Base-by-base conservation (phyloP, 371 early-diverging fungal genomes). In the Mucor velutinosus region DNA sequence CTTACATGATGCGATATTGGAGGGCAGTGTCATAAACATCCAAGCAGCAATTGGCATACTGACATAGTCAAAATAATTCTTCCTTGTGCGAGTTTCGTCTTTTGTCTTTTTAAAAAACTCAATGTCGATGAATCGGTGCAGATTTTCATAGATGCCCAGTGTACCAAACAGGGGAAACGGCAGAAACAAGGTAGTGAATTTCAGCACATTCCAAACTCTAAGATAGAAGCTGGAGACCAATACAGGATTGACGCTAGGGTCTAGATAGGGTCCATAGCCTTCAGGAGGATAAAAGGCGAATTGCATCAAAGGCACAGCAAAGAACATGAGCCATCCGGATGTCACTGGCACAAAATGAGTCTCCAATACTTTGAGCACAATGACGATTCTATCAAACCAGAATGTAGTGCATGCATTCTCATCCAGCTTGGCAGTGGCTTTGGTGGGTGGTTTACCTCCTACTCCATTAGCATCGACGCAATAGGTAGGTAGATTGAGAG, bases 261-360 rank as follows among this genome's bases (percentile, higher is more conserved):
- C 53, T 10, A 53, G 15, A 14, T 71, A 27, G 70, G 55, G 33
- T 72, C 76, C 32, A 76, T 57, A 71, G 15, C 55, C 53, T 21
- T 68, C 25, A 14, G 53, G 53, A 67, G 80, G 80, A 55, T 77
- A 82, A 12, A 84, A 58, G 10, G 80, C 32, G 39, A 83, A 72
- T 61, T 83, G 82, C 82, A 80, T 81, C 19, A 85, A 37, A 7
- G 86, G 86, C 3, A 85, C 77, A n/a, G 82, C 81, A 15, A 82
- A 78, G 70, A 85, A 81, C 84, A 85, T 85, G 19, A 85, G 72
- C 86, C 86, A 85, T 6, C 86, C 86, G 7, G 86, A 83, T 27
- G 82, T 81, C 7, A 75, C 76, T 6, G 83, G 83, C 27, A 85
- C 77, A 74, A 85, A 76, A 67, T 85, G 86, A 8, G 86, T 82